Evolutionary conservation across 2,329 filamentous ascomycete genomes (phyloP), one percentile per base, ranked within the genome.

Genomic region (Alternaria postmessia): DNA sequence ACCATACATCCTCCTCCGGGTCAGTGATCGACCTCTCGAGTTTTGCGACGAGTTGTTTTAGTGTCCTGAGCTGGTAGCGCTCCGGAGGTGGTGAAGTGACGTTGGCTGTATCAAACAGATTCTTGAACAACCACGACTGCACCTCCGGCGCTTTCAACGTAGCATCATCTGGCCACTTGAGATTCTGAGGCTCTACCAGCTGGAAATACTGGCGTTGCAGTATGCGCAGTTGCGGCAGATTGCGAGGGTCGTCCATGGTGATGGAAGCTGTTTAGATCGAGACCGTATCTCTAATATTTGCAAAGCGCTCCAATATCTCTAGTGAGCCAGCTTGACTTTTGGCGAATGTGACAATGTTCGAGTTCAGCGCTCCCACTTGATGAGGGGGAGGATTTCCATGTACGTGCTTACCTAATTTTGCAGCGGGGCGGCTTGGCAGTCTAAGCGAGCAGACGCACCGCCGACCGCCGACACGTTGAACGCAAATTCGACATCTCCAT

Each of bases 1-100:
- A 53, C 82, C 91, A 83, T 90, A 96, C 94, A 89, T 96, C 88
- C 84, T 92, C 85, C 69, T 97, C 91, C 78, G 93, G 94, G 76
- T 97, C 88, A 58, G 87, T 84, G 48, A 96, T 92, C 34, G 90
- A 87, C 30, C 84, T 81, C 77, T 97, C 92, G 53, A 97, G 88
- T 57, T 83, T 86, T 7, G 83, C 79, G 12, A 93, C 81, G 34
- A 97, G 83, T 63, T 87, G 82, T 75, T 96, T 97, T 52, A 97
- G 79, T 1, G 92, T 86, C 60, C 88, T 86, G 16, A 90, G 78
- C 66, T 89, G 88, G 74, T 96, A 96, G 52, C 89, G 82, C 20
- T 83, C 81, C 7, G 91, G 90, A 18, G 91, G 91, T 7, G 86
- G 81, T 69, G 86, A 85, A 51, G 81, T 77, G 49, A 88, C 73